Conservation (phyloP, 169 alveolate species). For the Babesia bovis region DNA sequence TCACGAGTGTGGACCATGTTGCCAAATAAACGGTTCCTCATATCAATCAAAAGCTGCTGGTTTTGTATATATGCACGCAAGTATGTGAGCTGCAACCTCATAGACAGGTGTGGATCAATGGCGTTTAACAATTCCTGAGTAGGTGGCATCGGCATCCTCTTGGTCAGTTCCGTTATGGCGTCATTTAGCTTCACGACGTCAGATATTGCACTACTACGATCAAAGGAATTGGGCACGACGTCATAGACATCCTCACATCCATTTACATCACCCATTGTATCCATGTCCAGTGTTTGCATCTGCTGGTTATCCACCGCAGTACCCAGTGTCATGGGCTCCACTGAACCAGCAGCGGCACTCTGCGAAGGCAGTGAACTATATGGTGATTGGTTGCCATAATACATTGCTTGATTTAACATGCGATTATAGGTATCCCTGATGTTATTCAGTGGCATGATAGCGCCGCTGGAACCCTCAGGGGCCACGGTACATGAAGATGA, state of each 20-base stretch:
- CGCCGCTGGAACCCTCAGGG: neutral
- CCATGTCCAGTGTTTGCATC: neutral
- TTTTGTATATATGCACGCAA: constrained; percentile 62
- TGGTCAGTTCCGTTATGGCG: constrained; percentile 47
- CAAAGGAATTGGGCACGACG: neutral
- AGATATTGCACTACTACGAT: neutral
- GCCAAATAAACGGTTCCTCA: constrained; percentile 25
- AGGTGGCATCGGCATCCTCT: constrained; percentile 61
- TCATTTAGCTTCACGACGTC: constrained; percentile 47
- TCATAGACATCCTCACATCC: neutral
- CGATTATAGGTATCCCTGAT: neutral
- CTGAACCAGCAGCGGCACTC: neutral
- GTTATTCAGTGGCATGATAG: constrained; percentile 1
- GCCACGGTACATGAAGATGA: neutral
- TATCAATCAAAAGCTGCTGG: constrained; percentile 59
- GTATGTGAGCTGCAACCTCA: constrained; percentile 54
- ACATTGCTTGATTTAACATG: neutral
- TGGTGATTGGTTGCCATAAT: neutral
- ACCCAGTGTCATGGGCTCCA: neutral
- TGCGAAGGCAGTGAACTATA: constrained; percentile 1
- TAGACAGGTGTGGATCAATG: constrained; percentile 56
- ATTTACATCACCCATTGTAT: neutral
- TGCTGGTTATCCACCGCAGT: neutral
- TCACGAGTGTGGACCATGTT: neutral
- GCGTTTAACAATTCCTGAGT: constrained; percentile 37